Base-by-base conservation (phyloP, 129 eudicot species). In the Sambucus nigra region DNA sequence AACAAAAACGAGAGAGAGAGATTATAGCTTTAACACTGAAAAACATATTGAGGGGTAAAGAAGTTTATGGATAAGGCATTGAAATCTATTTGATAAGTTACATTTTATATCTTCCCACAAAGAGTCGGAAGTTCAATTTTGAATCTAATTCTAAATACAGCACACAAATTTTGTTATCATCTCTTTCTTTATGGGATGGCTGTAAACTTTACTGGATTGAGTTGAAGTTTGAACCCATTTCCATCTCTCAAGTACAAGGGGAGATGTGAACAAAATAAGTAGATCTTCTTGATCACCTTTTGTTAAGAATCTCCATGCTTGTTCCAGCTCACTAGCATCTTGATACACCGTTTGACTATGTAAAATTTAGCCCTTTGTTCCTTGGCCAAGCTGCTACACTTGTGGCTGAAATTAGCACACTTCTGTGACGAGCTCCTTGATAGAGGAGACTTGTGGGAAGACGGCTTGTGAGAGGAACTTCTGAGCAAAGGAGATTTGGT, bases 291-390 rank as follows among this genome's bases (percentile, higher is more conserved):
- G 7, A 19, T 19, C 19, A 13, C 9, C 5, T 24, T 23, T 25
- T 27, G 46, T 87, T 79, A 87, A 23, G 86, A 83, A 69, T 88
- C 94, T 9, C 81, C 92, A 56, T 84, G 68, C 50, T 84, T 84
- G 53, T 79, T 69, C 97, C 97, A 84, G 61, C 69, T 49, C 40
- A 88, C 84, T 21, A 88, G 78, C 97, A 88, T 88, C 16, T 81
- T 51, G 51, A 88, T 80, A 73, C 97, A 88, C 5, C 97, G 72
- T 66, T 84, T 84, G 28, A 88, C 83, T 20, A 88, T 88, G 73
- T 88, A 84, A 55, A 88, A 84, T 46, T 73, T 80, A 12, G 97
- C 94, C 64, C 73, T 84, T 33, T 88, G 97, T 70, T 88, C 97
- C 60, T 88, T 88, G 25, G 94, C 96, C 73, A 87, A 25, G 55